Evolutionary conservation across 208 protist species (phyloP).

Genomic region (Leishmania guyanensis): DNA sequence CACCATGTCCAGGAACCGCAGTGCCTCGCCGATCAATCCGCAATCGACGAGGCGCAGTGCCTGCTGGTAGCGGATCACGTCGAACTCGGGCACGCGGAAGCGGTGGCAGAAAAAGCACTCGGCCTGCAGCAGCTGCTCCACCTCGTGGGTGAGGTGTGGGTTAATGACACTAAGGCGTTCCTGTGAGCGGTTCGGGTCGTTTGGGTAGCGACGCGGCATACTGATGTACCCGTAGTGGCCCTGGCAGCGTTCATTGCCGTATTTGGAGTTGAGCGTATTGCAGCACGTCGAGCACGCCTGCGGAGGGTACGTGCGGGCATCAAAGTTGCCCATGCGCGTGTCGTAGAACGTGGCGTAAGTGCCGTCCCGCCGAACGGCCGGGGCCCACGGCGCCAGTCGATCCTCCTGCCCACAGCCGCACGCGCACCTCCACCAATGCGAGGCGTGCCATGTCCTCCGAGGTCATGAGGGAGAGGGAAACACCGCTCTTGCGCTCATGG

Average conservation of each 20-base stretch:
- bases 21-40: constrained; percentile 75
- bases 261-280: constrained; percentile 46
- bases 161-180: constrained; percentile 81
- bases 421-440: constrained; percentile 81
- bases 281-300: constrained; percentile 85
- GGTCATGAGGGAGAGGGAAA: constrained; percentile 84
- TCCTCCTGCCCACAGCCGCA: constrained; percentile 74
- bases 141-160: constrained; percentile 76
- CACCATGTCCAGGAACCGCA: constrained; percentile 81
- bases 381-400: constrained; percentile 33
- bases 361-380: constrained; percentile 31
- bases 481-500: constrained; percentile 58
- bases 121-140: constrained; percentile 76
- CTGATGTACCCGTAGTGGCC: constrained; percentile 88
- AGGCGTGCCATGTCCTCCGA: constrained; percentile 82
- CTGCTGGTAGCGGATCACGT: constrained; percentile 82
- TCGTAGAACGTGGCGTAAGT: constrained; percentile 84
- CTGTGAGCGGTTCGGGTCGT: constrained; percentile 33
- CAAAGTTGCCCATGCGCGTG: constrained; percentile 91
- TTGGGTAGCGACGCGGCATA: constrained; percentile 80
- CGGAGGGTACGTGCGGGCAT: constrained; percentile 67
- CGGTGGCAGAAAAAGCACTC: constrained; percentile 90
- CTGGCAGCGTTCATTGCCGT: constrained; percentile 87
- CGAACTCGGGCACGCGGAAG: constrained; percentile 75
- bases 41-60: constrained; percentile 75